Percentiles rank a stretch among this genome's conserved stretches.
These are phyloP conservation scores for Capronia americana DNA, from an alignment of 2,329 filamentous ascomycete species.

Conservation along the genomic window DNA sequence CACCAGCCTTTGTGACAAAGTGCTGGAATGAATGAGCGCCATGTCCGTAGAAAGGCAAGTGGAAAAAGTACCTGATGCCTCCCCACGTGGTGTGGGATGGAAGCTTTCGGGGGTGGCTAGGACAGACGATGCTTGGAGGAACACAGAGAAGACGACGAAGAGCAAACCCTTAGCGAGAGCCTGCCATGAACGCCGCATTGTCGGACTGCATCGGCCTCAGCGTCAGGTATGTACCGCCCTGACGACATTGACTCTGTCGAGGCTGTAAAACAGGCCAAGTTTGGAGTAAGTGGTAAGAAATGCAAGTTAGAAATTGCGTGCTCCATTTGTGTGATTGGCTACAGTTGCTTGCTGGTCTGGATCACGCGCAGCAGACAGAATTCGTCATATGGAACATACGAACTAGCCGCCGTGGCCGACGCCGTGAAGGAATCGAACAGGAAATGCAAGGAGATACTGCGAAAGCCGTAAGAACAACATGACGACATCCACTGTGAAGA, in stretches of 20 bases:
- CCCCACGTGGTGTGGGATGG: not conserved
- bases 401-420: not conserved
- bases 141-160: conserved; percentile 4
- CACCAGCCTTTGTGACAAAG: conserved; percentile 20
- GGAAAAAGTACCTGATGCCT: conserved; percentile 4
- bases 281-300: not conserved
- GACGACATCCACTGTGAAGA: not conserved
- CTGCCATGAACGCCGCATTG: conserved; percentile 19
- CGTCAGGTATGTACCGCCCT: not conserved
- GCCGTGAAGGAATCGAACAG: not conserved
- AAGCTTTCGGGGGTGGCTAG: conserved; percentile 6
- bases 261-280: not conserved
- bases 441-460: not conserved
- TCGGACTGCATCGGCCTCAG: conserved; percentile 6
- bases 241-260: not conserved
- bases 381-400: not conserved
- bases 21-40: not conserved
- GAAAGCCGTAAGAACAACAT: not conserved
- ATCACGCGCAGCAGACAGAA: not conserved
- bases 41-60: not conserved
- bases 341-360: not conserved
- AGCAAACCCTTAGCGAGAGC: not conserved
- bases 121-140: not conserved
- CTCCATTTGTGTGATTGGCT: not conserved
- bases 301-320: not conserved